These are phyloP conservation scores for Epicoccum sorghinum DNA, from an alignment of 2,329 filamentous ascomycete genomes.

Conservation along the genomic window DNA sequence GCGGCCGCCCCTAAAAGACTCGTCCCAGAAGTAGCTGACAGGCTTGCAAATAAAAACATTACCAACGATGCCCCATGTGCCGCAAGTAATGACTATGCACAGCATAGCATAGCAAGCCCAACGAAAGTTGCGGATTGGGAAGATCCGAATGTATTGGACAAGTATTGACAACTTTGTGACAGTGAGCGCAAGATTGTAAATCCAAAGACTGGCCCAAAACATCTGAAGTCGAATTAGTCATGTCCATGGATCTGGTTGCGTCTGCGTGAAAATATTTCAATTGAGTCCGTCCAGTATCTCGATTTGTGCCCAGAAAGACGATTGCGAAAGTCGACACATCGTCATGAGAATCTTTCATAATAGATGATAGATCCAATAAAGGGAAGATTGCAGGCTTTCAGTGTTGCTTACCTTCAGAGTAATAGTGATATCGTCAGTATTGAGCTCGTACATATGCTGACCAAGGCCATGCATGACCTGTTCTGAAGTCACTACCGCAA, in stretches of 20 bases:
- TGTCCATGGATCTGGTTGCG: background rate
- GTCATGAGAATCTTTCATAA: background rate
- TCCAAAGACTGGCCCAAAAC: constrained; percentile 45
- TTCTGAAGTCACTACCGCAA: constrained; percentile 34
- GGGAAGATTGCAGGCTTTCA: too few relatives aligned
- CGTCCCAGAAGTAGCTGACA: constrained; percentile 42
- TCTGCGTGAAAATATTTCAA: background rate
- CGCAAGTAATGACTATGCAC: constrained; percentile 31
- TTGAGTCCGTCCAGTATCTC: too few relatives aligned
- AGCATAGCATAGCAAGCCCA: constrained; percentile 37
- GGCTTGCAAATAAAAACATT: constrained; percentile 44
- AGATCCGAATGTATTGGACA: constrained; percentile 41
- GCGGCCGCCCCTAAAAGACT: constrained; percentile 27
- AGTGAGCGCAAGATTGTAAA: constrained; percentile 41
- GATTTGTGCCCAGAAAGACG: too few relatives aligned
- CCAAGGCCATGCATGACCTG: constrained; percentile 44
- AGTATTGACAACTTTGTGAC: constrained; percentile 43
- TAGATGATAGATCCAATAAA: too few relatives aligned
- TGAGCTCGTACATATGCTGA: constrained; percentile 21
- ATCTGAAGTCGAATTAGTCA: constrained; percentile 23
- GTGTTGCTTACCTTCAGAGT: constrained; percentile 21
- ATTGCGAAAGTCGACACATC: too few relatives aligned
- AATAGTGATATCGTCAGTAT: constrained; percentile 2
- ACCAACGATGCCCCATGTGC: constrained; percentile 40
- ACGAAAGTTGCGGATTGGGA: constrained; percentile 35